Base-by-base conservation (phyloP, 164 flowering plant species). In the Warburgia ugandensis region DNA sequence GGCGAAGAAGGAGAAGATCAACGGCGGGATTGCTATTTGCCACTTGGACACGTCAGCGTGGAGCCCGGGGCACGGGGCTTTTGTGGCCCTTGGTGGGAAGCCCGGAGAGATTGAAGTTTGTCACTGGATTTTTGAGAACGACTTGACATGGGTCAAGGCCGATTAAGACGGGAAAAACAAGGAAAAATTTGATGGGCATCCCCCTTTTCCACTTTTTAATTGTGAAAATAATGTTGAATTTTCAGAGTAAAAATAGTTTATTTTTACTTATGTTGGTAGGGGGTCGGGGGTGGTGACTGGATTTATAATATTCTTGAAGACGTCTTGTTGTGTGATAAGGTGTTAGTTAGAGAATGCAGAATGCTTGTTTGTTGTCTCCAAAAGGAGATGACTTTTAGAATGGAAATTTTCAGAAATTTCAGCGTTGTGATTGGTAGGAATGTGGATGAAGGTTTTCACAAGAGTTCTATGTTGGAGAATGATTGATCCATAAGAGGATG, bases 11-110 rank as follows among this genome's bases (percentile, higher is more conserved):
- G 57, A 23, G 2, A 73, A 58, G 73, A 81, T 90, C 10, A 90
- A 90, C 59, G 73, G 62, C 9, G 97, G 89, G 0, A 70, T 81
- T 6, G 97, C 97, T 38, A 78, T 90, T 19, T 86, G 97, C 62
- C 97, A 90, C 46, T 3, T 84, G 33, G 94, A 90, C 65, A 90
- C 97, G 16, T 82, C 89, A 23, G 49, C 77, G 2, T 86, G 97
- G 97, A 66, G 91, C 47, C 68, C 69, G 0, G 64, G 58, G 0
- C 95, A 86, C 45, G 95, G 95, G 0, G 94, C 97, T 0, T 90
- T 86, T 51, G 42, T 70, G 56, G 88, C 91, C 11, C 52, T 86
- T 22, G 95, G 94, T 16, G 73, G 80, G 1, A 43, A 69, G 4
- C 97, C 95, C 0, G 95, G 97, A 1, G 54, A 57, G 26, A 84